phyloP scores from a whole-genome alignment of 441 rosid species.

The Adansonia madagascariensis region DNA sequence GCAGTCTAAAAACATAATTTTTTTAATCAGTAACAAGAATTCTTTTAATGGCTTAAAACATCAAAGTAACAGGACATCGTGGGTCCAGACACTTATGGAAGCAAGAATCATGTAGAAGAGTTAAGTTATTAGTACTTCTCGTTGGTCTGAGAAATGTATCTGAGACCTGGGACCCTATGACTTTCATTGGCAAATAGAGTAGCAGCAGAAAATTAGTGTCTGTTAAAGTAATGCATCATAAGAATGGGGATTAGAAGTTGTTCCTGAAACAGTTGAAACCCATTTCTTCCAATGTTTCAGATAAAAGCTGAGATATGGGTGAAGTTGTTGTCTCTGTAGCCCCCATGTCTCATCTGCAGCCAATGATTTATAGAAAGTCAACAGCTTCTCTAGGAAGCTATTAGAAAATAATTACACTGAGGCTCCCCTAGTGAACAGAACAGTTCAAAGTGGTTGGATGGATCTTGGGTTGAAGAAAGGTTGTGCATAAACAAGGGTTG shows the following conservation, averaged over 20 bases:
- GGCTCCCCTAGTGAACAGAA: conserved; percentile 2
- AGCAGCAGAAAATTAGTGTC: not conserved
- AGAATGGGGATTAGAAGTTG: not conserved
- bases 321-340: not conserved
- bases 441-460: conserved; percentile 11
- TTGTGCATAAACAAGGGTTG: not conserved
- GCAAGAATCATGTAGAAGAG: not conserved
- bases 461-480: conserved; percentile 10
- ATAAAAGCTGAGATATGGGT: conserved; percentile 12
- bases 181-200: not conserved
- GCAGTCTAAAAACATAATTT: not conserved
- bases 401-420: conserved; percentile 13
- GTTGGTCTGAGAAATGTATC: not conserved
- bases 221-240: conserved; percentile 10
- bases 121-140: not conserved
- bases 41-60: not conserved
- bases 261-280: conserved; percentile 14
- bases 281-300: conserved; percentile 12
- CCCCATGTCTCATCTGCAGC: not conserved
- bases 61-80: not conserved
- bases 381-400: not conserved
- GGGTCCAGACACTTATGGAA: not conserved
- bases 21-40: not conserved
- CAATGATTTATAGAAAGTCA: not conserved
- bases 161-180: not conserved